These are phyloP conservation scores for Sodiomyces alkalinus DNA, from an alignment of 2,329 filamentous ascomycete genomes.

Conservation along the genomic window DNA sequence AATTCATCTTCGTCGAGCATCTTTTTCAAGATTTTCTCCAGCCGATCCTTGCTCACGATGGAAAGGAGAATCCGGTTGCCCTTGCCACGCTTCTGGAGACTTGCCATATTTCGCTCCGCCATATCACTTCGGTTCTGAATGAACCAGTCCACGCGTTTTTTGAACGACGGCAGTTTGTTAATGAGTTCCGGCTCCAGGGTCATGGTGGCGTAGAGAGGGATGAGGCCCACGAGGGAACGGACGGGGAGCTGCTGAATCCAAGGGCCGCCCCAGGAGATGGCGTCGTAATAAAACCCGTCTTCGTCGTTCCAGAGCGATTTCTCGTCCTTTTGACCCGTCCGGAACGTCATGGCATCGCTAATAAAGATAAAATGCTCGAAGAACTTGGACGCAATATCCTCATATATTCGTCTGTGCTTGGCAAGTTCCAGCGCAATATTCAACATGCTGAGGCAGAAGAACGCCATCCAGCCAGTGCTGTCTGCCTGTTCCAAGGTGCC, in stretches of 20 bases:
- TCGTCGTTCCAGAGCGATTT: constrained; percentile 91
- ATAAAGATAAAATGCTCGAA: constrained; percentile 98
- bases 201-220: constrained; percentile 81
- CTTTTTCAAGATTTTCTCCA: constrained; percentile 73
- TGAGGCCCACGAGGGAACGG: constrained; percentile 80
- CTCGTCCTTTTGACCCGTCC: constrained; percentile 51
- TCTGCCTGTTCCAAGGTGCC: constrained; percentile 92
- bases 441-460: constrained; percentile 91
- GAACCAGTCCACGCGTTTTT: constrained; percentile 88
- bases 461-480: constrained; percentile 98
- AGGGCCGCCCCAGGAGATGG: constrained; percentile 88
- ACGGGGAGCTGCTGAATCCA: constrained; percentile 89
- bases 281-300: constrained; percentile 97
- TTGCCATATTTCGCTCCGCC: constrained; percentile 86
- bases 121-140: constrained; percentile 75
- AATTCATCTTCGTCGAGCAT: constrained; percentile 96
- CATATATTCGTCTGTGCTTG: constrained; percentile 88
- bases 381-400: constrained; percentile 95
- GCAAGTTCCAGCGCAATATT: constrained; percentile 92
- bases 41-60: constrained; percentile 82
- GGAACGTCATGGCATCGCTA: constrained; percentile 91
- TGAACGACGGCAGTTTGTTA: constrained; percentile 83
- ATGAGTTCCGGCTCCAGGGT: constrained; percentile 90
- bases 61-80: constrained; percentile 77
- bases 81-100: constrained; percentile 79